phyloP scores from a whole-genome alignment of 768 basidiomycete genomes.

The Suillus weaverae region DNA sequence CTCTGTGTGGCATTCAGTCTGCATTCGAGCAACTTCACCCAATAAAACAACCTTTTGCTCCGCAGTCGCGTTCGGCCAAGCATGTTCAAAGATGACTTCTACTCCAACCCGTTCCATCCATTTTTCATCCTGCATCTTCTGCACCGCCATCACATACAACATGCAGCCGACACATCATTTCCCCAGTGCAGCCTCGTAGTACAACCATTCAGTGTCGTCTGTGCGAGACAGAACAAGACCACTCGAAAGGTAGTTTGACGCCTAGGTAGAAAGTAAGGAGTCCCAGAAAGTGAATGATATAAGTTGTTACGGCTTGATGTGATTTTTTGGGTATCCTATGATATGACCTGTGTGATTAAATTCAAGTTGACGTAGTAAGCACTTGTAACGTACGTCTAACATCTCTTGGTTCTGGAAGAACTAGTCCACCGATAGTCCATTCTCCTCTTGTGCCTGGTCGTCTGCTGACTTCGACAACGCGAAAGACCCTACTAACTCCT shows the following conservation, averaged over 20 bases:
- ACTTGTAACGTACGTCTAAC: conserved; percentile 57
- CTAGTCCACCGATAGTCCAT: conserved; percentile 81
- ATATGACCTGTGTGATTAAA: not conserved
- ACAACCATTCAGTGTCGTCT: conserved; percentile 7
- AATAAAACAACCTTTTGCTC: not conserved
- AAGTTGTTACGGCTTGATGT: too few relatives aligned
- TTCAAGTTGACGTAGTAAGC: not conserved
- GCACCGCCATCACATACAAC: conserved; percentile 23
- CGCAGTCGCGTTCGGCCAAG: conserved; percentile 11
- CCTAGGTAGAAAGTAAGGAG: too few relatives aligned
- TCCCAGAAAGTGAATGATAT: too few relatives aligned
- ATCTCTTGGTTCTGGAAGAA: conserved; percentile 81
- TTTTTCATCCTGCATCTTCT: not conserved
- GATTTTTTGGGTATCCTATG: conserved; percentile 71
- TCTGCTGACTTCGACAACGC: conserved; percentile 79
- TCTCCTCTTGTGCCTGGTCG: conserved; percentile 74
- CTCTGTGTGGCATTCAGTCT: too few relatives aligned
- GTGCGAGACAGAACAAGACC: conserved; percentile 21
- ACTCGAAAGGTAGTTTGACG: too few relatives aligned
- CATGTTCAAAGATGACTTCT: conserved; percentile 18
- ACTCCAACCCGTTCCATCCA: conserved; percentile 23
- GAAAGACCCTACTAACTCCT: conserved; percentile 83
- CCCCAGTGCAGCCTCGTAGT: conserved; percentile 14
- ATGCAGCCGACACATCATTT: conserved; percentile 13
- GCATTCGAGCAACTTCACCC: too few relatives aligned